phyloP scores from a whole-genome alignment of 2,329 filamentous ascomycete genomes.

The Neocatenulostroma microsporum region DNA sequence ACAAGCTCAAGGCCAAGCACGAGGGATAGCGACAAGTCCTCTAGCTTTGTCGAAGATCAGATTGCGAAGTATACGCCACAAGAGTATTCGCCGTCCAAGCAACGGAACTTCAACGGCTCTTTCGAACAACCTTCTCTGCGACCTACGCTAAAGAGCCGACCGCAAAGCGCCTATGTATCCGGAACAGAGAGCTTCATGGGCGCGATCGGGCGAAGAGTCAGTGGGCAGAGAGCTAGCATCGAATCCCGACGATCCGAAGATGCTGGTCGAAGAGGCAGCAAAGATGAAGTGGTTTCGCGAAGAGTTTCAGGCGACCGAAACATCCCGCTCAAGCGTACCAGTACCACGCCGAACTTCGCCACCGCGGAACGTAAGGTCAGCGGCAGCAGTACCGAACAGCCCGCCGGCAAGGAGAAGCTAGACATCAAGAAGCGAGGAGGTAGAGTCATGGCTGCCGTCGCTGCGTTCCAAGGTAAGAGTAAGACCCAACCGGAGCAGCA shows the following conservation, averaged over 20 bases:
- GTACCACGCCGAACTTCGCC: no score
- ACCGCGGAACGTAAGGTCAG: slow-evolving; percentile 33
- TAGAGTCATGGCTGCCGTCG: slow-evolving; percentile 58
- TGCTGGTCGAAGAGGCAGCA: slow-evolving; percentile 11
- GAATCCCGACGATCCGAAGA: slow-evolving; percentile 23
- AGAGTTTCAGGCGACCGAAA: slow-evolving; percentile 18
- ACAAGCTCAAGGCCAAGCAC: slow-evolving; percentile 3
- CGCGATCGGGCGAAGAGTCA: slow-evolving; percentile 24
- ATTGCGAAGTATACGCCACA: slow-evolving; percentile 52
- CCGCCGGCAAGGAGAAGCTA: slow-evolving; percentile 22
- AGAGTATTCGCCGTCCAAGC: slow-evolving; percentile 54
- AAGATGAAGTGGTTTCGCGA: slow-evolving; percentile 10
- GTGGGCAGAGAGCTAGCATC: slow-evolving; percentile 19
- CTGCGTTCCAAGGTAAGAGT: slow-evolving; percentile 50
- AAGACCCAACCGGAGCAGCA: slow-evolving; percentile 30
- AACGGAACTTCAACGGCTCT: slow-evolving; percentile 47
- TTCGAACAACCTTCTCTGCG: slow-evolving; percentile 36
- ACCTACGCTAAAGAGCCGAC: slow-evolving; percentile 33
- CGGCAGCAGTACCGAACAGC: slow-evolving; percentile 27
- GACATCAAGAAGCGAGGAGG: slow-evolving; percentile 40
- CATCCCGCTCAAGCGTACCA: slow-evolving; percentile 17
- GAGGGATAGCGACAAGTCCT: slow-evolving; percentile 42
- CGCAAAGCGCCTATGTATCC: slow-evolving; percentile 21
- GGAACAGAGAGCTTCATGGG: slow-evolving; percentile 16
- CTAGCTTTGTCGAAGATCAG: slow-evolving; percentile 44